Evolutionary conservation across 805 yeast species (phyloP).

Genomic region (Peterozyma xylosa): DNA sequence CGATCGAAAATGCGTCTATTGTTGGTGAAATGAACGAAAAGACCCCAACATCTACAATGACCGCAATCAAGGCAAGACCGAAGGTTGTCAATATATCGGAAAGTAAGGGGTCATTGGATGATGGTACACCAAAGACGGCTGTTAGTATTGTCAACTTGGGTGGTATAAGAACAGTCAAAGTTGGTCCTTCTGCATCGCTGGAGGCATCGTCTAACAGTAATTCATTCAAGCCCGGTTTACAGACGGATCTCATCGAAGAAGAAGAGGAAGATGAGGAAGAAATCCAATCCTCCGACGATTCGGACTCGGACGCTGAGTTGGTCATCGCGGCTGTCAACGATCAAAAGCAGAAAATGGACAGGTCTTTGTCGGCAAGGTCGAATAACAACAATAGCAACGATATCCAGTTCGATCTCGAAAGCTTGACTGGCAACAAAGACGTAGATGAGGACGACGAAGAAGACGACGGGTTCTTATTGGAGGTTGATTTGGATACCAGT

Average conservation of each 20-base stretch:
- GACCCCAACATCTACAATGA: slow-evolving; percentile 43
- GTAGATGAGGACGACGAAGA: neutral
- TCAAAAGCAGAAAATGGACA: neutral
- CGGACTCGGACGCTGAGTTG: neutral
- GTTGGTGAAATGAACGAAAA: slow-evolving; percentile 28
- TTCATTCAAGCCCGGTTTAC: slow-evolving; percentile 15
- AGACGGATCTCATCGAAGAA: slow-evolving; percentile 15
- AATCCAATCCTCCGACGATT: neutral
- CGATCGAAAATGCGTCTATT: slow-evolving; percentile 39
- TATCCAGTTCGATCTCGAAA: neutral
- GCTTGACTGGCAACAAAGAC: neutral
- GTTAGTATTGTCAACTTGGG: slow-evolving; percentile 5
- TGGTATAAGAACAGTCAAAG: slow-evolving; percentile 2
- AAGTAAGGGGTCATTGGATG: slow-evolving; percentile 13
- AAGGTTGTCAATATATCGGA: slow-evolving; percentile 51
- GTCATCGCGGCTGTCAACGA: no score
- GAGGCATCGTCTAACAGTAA: slow-evolving; percentile 1
- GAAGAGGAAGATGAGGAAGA: slow-evolving; percentile 12
- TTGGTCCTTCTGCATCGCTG: neutral
- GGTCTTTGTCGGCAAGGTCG: neutral
- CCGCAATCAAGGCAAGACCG: slow-evolving; percentile 74
- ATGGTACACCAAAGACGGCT: slow-evolving; percentile 6
- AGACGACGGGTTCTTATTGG: neutral
- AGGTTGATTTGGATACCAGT: neutral
- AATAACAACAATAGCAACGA: neutral